These are phyloP conservation scores for Mycena filopes DNA, from an alignment of 768 basidiomycete species.

Conservation along the genomic window DNA sequence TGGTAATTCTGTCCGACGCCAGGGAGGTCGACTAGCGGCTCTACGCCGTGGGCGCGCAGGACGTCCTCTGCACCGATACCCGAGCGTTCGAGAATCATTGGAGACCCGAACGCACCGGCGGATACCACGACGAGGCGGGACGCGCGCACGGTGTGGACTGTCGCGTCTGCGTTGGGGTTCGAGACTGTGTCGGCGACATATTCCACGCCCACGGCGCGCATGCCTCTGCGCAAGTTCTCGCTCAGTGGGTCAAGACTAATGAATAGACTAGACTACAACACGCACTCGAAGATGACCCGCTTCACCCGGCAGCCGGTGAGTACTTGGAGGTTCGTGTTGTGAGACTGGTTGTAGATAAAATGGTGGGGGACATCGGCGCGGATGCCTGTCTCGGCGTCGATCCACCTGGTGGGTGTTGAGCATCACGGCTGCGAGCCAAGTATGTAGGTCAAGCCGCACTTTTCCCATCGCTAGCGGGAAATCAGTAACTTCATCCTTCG, in stretches of 20 bases:
- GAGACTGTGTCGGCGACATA: conserved; percentile 39
- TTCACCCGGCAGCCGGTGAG: conserved; percentile 38
- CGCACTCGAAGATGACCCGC: conserved; percentile 44
- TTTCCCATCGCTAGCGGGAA: conserved; percentile 17
- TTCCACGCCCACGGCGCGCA: conserved; percentile 42
- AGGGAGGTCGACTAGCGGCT: conserved; percentile 56
- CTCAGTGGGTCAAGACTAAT: not conserved
- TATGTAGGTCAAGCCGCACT: not conserved
- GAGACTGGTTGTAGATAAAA: conserved; percentile 43
- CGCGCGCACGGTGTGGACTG: conserved; percentile 35
- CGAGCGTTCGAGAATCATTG: conserved; percentile 51
- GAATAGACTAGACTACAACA: not conserved
- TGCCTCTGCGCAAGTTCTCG: conserved; percentile 22
- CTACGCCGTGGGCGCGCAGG: conserved; percentile 50
- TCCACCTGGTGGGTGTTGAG: conserved; percentile 44
- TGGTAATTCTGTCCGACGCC: conserved; percentile 63
- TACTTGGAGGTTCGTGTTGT: conserved; percentile 40
- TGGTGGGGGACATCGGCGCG: conserved; percentile 53
- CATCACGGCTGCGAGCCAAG: not conserved
- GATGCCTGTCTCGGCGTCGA: conserved; percentile 47
- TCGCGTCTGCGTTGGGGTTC: conserved; percentile 37
- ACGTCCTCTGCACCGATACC: conserved; percentile 59
- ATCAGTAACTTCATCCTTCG: not conserved
- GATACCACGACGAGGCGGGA: conserved; percentile 42
- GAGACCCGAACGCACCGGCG: conserved; percentile 46